These are phyloP conservation scores for Opeltia flavorubescens DNA, from an alignment of 495 filamentous ascomycete genomes.

Conservation along the genomic window DNA sequence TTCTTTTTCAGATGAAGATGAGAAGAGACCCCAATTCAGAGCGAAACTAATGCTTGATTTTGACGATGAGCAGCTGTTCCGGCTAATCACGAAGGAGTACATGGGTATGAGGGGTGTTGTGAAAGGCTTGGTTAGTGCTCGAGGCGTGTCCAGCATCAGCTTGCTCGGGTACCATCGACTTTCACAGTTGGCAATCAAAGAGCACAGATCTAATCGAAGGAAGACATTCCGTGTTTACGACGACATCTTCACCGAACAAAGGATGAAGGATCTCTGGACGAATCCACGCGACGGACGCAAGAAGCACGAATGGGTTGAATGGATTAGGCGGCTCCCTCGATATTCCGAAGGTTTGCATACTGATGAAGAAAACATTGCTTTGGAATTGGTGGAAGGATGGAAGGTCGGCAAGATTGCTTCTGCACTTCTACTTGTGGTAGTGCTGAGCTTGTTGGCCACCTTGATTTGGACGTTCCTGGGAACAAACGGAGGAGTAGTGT, in stretches of 20 bases:
- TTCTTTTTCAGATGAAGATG: not conserved
- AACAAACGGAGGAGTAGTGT: not conserved
- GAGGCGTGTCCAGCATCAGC: constrained; percentile 6
- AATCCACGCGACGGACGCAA: constrained; percentile 3
- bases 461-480: constrained; percentile 15
- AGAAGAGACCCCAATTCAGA: not conserved
- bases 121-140: constrained; percentile 3
- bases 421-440: constrained; percentile 4
- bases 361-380: constrained; percentile 6
- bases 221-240: constrained; percentile 1
- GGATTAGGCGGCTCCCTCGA: constrained; percentile 6
- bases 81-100: constrained; percentile 10
- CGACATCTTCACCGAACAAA: constrained; percentile 3
- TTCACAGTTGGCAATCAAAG: constrained; percentile 6
- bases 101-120: constrained; percentile 4
- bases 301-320: constrained; percentile 8
- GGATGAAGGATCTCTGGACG: constrained; percentile 7
- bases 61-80: constrained; percentile 18
- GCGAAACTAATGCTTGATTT: constrained; percentile 5
- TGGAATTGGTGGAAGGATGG: constrained; percentile 15
- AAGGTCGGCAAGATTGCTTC: constrained; percentile 2
- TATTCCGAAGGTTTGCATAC: not conserved
- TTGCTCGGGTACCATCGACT: constrained; percentile 5
- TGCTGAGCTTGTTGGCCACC: constrained; percentile 3
- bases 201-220: constrained; percentile 1